Evolutionary conservation across 176 grass and related monocot species (phyloP), one percentile per base, ranked within the genome.

Genomic region (Cocos nucifera): DNA sequence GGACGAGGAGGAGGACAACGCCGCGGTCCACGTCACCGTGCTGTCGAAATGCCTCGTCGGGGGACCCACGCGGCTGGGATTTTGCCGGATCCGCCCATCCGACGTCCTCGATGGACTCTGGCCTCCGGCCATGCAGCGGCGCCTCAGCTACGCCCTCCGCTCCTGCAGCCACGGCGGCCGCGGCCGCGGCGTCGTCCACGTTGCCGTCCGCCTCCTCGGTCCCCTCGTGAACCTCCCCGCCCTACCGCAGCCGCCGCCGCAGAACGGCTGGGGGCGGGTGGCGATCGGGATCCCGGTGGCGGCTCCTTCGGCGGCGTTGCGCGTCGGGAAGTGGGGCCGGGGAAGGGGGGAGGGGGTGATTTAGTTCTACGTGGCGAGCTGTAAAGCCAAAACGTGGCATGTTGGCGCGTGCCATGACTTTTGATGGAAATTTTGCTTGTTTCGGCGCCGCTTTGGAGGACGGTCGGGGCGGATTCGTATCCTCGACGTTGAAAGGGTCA

Each of bases 41-140:
- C 63, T 77, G 16, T 92, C 87, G 1, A 75, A 88, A 48, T 54
- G 78, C 1, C 49, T 57, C 3, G 50, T 88, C 48, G 60, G 79
- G 0, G 78, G 73, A 25, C 78, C 82, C 5, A 76, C 81, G 5
- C 63, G 61, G 61, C 81, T 97, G n/a, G 93, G 87, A 0, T 92
- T 81, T 81, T 92, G 84, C 81, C 59, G 63, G 10, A 76, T 98
- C 50, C 72, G 73, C 2, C 64, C 83, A 0, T 61, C 51, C 29
- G 87, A 98, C 72, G 70, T 98, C 49, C 61, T 98, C 22, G 87
- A 98, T 66, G 87, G 93, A 29, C 75, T 91, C 52, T 75, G 78
- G 22, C 81, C 84, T 16, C 70, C 93, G 5, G 35, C 69, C 18
- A 76, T 61, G 48, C 87, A 62, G n/a, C 80, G 92, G 6, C 82